Conservation (phyloP, 805 yeast genomes). For the Spathaspora passalidarum region DNA sequence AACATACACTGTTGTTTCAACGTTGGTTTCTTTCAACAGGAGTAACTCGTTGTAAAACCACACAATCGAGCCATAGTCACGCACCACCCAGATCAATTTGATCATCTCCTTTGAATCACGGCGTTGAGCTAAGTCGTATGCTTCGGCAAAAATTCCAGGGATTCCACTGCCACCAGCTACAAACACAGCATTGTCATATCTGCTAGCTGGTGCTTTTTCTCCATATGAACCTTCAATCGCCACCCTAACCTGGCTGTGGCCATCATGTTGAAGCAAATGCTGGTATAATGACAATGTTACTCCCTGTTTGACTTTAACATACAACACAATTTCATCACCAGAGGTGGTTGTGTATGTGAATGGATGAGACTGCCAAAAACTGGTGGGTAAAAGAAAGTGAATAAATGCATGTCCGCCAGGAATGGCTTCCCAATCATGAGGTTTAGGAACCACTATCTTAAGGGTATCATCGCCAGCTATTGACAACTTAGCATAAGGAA, state of each 20-base stretch:
- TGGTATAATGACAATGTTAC: constrained; percentile 22
- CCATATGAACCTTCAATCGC: constrained; percentile 41
- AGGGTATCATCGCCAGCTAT: constrained; percentile 45
- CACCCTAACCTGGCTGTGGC: constrained; percentile 21
- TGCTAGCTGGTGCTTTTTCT: constrained; percentile 28
- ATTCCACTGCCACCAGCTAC: constrained; percentile 43
- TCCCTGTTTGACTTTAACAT: constrained; percentile 33
- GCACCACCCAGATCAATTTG: constrained; percentile 62
- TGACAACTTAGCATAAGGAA: constrained; percentile 46
- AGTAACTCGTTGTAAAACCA: constrained; percentile 46
- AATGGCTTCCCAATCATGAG: constrained; percentile 50
- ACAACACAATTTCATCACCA: constrained; percentile 23
- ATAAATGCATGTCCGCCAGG: constrained; percentile 67
- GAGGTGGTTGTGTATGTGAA: constrained; percentile 42
- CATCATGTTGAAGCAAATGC: not conserved
- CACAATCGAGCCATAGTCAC: constrained; percentile 46
- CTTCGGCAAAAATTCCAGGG: constrained; percentile 40
- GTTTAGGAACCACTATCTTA: constrained; percentile 48
- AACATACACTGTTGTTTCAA: constrained; percentile 25
- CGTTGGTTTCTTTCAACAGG: constrained; percentile 18
- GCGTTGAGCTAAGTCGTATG: constrained; percentile 14
- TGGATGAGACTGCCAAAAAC: constrained; percentile 70
- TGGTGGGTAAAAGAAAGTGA: constrained; percentile 41
- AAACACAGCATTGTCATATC: constrained; percentile 27
- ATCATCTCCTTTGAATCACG: constrained; percentile 13